Conservation (phyloP, 495 filamentous ascomycete species). For the Neurospora tetrasperma region DNA sequence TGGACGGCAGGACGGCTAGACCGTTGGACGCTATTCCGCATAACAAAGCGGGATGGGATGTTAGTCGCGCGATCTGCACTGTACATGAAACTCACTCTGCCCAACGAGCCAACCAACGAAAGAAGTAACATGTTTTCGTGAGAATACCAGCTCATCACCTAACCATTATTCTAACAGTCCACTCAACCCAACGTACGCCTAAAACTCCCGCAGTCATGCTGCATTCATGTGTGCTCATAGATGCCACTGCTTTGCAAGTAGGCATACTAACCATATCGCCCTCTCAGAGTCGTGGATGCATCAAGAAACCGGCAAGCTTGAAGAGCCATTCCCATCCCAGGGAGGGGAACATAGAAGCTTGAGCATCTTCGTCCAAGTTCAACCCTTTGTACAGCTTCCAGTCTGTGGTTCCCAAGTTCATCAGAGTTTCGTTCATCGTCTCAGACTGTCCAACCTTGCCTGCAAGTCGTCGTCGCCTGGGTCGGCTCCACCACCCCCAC, state of each 20-base stretch:
- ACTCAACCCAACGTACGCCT: not conserved
- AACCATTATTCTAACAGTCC: not conserved
- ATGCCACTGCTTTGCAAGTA: not conserved
- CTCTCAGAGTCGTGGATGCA: not conserved
- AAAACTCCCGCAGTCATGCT: not conserved
- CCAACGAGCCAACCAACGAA: not conserved
- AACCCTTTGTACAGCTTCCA: not conserved
- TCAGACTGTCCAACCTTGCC: slow-evolving; percentile 68
- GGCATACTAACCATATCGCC: not conserved
- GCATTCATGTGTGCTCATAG: not conserved
- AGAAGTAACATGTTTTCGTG: not conserved
- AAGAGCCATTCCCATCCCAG: not conserved
- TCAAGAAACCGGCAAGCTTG: not conserved
- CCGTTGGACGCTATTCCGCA: not conserved
- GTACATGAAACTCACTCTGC: not conserved
- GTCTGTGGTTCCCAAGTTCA: not conserved
- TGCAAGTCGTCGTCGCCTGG: slow-evolving; percentile 70
- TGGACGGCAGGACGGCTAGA: not conserved
- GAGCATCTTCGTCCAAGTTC: not conserved
- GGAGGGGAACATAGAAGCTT: not conserved
- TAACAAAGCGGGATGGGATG: not conserved
- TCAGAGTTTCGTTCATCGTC: slow-evolving; percentile 19
- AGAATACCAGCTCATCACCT: not conserved
- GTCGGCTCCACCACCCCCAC: slow-evolving; percentile 47
- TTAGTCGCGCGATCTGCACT: not conserved